Percentiles rank a stretch among this genome's conserved stretches.
phyloP scores from a whole-genome alignment of 192 early-diverging fungal species.

The Obelidium mucronatum region DNA sequence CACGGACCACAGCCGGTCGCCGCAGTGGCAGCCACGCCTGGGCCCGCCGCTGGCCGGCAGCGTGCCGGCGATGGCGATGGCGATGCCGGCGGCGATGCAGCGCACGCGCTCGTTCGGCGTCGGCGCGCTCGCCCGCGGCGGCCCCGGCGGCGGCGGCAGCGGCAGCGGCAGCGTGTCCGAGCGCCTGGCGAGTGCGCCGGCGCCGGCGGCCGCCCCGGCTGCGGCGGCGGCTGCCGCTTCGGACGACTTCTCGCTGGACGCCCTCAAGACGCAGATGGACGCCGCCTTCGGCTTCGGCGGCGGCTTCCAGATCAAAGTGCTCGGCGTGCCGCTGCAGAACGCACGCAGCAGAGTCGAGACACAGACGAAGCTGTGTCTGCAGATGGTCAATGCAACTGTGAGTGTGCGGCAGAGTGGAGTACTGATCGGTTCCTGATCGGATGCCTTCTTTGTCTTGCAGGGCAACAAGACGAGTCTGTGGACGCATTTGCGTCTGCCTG shows the following conservation, averaged over 20 bases:
- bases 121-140: not conserved
- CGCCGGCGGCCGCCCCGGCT: not conserved
- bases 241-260: slow-evolving; percentile 11
- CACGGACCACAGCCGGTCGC: not conserved
- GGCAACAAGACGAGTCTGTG: slow-evolving; percentile 78
- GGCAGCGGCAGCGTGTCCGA: not conserved
- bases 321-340: slow-evolving; percentile 54
- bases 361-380: slow-evolving; percentile 90
- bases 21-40: slow-evolving; percentile 6
- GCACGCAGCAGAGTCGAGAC: slow-evolving; percentile 92
- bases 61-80: not conserved
- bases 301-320: slow-evolving; percentile 35
- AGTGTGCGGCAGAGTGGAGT: not conserved
- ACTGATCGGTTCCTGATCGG: not conserved
- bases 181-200: not conserved
- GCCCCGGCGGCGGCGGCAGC: not conserved
- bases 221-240: not conserved
- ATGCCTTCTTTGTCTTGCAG: slow-evolving; percentile 35
- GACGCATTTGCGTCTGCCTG: slow-evolving; percentile 86
- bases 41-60: no score
- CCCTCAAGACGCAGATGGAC: slow-evolving; percentile 29
- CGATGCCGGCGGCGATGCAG: not conserved
- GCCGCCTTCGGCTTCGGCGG: slow-evolving; percentile 15
- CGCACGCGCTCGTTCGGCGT: not conserved
- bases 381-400: slow-evolving; percentile 58